A percentile compares a stretch with the other conserved stretches of the same genome.
Conservation (phyloP, 179 eudicot species). For the Beta macrorhiza region DNA sequence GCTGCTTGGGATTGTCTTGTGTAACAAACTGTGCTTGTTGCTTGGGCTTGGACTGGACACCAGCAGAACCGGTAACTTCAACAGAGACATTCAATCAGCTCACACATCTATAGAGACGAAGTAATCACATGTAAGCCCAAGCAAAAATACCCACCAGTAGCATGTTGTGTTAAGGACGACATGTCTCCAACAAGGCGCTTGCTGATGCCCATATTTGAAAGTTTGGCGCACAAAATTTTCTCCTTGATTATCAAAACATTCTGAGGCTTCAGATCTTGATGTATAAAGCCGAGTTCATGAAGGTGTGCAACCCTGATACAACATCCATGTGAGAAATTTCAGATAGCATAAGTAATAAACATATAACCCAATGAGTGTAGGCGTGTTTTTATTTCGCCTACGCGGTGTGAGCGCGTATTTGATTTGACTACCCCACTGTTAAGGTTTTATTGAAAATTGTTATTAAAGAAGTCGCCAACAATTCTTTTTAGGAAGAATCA, state of each 20-base stretch:
- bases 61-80: too few relatives aligned
- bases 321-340: constrained; percentile 46
- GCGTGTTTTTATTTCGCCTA: too few relatives aligned
- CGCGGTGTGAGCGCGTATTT: too few relatives aligned
- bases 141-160: constrained; percentile 46
- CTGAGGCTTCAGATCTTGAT: constrained; percentile 73
- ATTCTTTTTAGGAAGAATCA: too few relatives aligned
- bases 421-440: too few relatives aligned
- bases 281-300: constrained; percentile 71
- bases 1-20: too few relatives aligned
- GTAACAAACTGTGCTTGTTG: too few relatives aligned
- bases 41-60: too few relatives aligned
- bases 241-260: constrained; percentile 66
- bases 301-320: constrained; percentile 59
- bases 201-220: constrained; percentile 87
- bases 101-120: not conserved
- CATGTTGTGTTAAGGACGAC: constrained; percentile 58
- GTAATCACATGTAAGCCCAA: not conserved
- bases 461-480: too few relatives aligned
- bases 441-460: too few relatives aligned
- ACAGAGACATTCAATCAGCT: not conserved
- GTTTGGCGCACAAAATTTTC: constrained; percentile 48
- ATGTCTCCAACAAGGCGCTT: constrained; percentile 60
- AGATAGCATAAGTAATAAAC: not conserved
- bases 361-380: not conserved